These are phyloP conservation scores for Xylaria sp. DNA, from an alignment of 2,329 filamentous ascomycete genomes.

Conservation along the genomic window DNA sequence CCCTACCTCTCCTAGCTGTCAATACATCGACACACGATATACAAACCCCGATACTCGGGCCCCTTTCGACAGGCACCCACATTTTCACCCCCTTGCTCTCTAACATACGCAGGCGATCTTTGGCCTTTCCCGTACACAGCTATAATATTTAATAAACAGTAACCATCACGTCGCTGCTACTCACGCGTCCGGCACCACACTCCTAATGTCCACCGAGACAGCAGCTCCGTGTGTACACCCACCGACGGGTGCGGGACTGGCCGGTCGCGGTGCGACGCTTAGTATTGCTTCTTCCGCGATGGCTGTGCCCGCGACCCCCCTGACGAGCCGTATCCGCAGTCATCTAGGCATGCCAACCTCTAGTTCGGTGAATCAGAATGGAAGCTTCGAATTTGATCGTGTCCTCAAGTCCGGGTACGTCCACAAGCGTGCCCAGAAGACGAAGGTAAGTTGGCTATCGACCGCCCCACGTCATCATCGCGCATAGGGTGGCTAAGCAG, in stretches of 20 bases:
- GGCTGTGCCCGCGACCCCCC: constrained; percentile 26
- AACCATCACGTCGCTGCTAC: not conserved
- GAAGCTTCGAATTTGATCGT: constrained; percentile 93
- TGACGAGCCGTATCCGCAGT: constrained; percentile 37
- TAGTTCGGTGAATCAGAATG: constrained; percentile 90
- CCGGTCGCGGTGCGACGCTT: constrained; percentile 33
- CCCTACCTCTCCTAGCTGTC: no score
- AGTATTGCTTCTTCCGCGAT: constrained; percentile 32
- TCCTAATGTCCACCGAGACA: constrained; percentile 24
- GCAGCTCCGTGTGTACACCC: constrained; percentile 26
- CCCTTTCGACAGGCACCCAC: not conserved
- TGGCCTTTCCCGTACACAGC: not conserved
- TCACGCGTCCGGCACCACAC: not conserved
- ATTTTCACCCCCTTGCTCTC: not conserved
- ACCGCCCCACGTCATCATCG: not conserved
- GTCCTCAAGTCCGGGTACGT: constrained; percentile 89
- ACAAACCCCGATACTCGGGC: not conserved
- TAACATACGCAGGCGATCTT: not conserved
- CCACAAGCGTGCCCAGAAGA: constrained; percentile 88
- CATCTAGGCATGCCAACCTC: constrained; percentile 65
- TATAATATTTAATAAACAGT: constrained; percentile 13
- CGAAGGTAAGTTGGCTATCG: constrained; percentile 65
- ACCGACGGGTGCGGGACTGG: constrained; percentile 21
- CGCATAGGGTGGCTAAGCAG: constrained; percentile 19
- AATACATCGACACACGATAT: no score